These are phyloP conservation scores for Zygoascus ofunaensis DNA, from an alignment of 805 yeast species.

Conservation along the genomic window DNA sequence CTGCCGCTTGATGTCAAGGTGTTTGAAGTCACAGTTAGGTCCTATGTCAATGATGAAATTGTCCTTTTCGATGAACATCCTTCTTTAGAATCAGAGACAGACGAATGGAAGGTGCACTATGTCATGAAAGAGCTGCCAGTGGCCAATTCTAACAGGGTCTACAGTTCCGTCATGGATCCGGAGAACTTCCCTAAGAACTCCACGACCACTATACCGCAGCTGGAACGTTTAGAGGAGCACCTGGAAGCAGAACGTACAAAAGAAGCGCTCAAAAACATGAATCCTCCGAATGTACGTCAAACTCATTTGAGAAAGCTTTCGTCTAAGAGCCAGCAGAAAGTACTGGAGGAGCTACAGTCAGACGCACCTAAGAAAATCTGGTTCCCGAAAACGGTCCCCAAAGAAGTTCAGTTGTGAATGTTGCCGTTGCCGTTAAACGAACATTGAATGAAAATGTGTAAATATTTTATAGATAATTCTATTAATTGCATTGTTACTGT, in stretches of 20 bases:
- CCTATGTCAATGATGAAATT: conserved; percentile 15
- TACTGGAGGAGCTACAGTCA: conserved; percentile 14
- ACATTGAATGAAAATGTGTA: too few relatives aligned
- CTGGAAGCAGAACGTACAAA: conserved; percentile 19
- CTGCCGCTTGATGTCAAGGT: conserved; percentile 19
- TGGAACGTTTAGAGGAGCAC: conserved; percentile 16
- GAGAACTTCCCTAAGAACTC: neutral
- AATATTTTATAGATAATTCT: too few relatives aligned
- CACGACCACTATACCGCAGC: conserved; percentile 14
- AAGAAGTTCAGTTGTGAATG: too few relatives aligned
- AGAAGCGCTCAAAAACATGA: conserved; percentile 20
- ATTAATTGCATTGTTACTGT: too few relatives aligned
- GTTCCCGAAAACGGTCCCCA: conserved; percentile 9
- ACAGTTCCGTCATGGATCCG: neutral
- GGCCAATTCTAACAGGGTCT: conserved; percentile 10
- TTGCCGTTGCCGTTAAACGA: too few relatives aligned
- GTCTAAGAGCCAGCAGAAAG: conserved; percentile 23
- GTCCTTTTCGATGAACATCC: conserved; percentile 24
- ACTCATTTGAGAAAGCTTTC: conserved; percentile 25
- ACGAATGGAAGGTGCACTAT: conserved; percentile 30
- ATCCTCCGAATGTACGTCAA: conserved; percentile 22
- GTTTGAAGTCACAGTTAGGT: conserved; percentile 15
- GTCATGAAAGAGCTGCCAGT: conserved; percentile 23
- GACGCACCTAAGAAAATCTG: conserved; percentile 15
- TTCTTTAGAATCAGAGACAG: conserved; percentile 14